These are phyloP conservation scores for Jatropha podagrica DNA, from an alignment of 441 rosid genomes.

Conservation along the genomic window DNA sequence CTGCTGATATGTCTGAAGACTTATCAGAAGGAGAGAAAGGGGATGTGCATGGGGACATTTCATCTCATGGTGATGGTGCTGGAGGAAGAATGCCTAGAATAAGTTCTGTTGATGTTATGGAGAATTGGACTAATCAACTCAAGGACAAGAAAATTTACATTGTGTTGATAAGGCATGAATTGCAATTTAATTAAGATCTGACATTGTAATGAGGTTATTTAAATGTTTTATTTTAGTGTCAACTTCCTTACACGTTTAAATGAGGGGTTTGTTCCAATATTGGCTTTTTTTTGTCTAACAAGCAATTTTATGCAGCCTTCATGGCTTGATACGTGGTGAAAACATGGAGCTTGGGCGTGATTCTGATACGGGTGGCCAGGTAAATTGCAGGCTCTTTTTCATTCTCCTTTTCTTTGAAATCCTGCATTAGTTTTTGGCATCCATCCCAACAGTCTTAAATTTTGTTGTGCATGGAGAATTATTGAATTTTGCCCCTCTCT, in stretches of 20 bases:
- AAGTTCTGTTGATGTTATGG: conserved; percentile 68
- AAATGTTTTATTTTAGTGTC: conserved; percentile 7
- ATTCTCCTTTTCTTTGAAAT: neutral
- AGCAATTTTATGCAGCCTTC: conserved; percentile 59
- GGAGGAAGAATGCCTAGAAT: conserved; percentile 59
- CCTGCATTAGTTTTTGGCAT: neutral
- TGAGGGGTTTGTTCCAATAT: conserved; percentile 1
- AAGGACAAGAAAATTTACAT: conserved; percentile 72
- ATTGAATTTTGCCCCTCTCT: neutral
- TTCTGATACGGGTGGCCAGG: conserved; percentile 97
- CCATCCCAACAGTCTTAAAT: neutral
- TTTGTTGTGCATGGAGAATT: neutral
- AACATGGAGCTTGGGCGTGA: conserved; percentile 95
- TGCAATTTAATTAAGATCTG: conserved; percentile 19
- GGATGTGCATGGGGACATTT: conserved; percentile 54
- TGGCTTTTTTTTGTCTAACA: conserved; percentile 19
- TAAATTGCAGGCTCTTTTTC: conserved; percentile 18
- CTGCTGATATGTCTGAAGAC: conserved; percentile 92
- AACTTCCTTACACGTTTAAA: conserved; percentile 8
- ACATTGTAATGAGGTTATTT: conserved; percentile 20
- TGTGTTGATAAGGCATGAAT: conserved; percentile 66
- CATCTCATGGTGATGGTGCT: conserved; percentile 51
- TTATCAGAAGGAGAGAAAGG: conserved; percentile 87
- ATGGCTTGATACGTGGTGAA: conserved; percentile 85
- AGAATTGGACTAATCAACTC: conserved; percentile 63